Conservation (phyloP, 164 flowering plant species). For the Sedum album region DNA sequence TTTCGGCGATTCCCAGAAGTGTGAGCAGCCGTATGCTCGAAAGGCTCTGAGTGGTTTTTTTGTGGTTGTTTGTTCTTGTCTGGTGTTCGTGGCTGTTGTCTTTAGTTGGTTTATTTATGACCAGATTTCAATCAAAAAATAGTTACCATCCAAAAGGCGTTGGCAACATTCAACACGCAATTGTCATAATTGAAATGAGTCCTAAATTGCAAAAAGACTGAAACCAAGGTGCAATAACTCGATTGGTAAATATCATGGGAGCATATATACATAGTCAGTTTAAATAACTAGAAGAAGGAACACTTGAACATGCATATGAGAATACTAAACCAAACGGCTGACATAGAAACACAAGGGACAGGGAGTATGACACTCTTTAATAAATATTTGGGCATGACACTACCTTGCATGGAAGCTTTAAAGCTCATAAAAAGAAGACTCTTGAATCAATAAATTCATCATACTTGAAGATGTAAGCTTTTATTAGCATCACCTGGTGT, state of each 20-base stretch:
- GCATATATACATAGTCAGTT: background rate
- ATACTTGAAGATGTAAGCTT: background rate
- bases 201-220: background rate
- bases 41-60: no score
- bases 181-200: background rate
- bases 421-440: background rate
- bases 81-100: no score
- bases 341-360: background rate
- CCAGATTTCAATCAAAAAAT: no score
- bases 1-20: no score
- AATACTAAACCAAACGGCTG: background rate
- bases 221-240: slow-evolving; percentile 1
- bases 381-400: slow-evolving; percentile 2
- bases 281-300: background rate
- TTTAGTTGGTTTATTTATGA: no score
- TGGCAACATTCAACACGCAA: background rate
- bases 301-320: slow-evolving; percentile 3
- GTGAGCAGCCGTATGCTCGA: no score
- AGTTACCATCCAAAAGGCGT: no score
- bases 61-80: no score
- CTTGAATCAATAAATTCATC: background rate
- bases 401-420: background rate
- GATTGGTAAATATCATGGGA: background rate
- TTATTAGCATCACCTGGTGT: background rate
- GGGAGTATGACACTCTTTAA: background rate